Evolutionary conservation across 257 asterid genomes (phyloP), one percentile per base, ranked within the genome.

Genomic region (Solanum virginianum): DNA sequence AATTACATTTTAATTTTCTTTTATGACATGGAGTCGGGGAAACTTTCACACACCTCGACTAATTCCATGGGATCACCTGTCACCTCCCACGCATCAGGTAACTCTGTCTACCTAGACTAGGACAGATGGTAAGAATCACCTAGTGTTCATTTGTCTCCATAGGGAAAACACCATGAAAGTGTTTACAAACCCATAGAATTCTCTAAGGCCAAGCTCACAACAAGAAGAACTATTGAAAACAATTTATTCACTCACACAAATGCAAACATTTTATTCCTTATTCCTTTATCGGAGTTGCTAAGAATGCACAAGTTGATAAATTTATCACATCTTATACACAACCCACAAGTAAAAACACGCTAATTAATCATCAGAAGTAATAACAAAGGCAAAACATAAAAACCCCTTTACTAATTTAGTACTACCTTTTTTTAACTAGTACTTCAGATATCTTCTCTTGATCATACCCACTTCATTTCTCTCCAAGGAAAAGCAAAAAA

Each of bases 101-200:
- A 59, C 29, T n/a, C 32, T 59, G 15, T 0, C 66, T 14, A 10
- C 7, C 8, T 1, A 59, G 8, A 29, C 29, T 4, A 59, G 29
- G 65, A 20, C 3, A 6, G 8, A 56, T 55, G 1, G 60, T 8
- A 57, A 20, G n/a, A 59, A 59, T 59, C 32, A 59, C 32, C 32
- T 0, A 1, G 15, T 59, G 29, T 0, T 10, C n/a, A 4, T 59
- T n/a, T 13, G 1, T n/a, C 22, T 0, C 66, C 7, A 3, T 14
- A 20, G n/a, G 7, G 66, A 4, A n/a, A 16, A 51, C 10, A n/a
- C 16, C 16, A 77, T 8, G 24, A 51, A 15, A 51, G 29, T 26
- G 82, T 26, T 77, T 26, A 26, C 63, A 26, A 6, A 5, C 26
- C 82, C 82, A 26, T 15, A 77, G 26, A 51, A 26, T 5, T 47